Evolutionary conservation across 208 protist species (phyloP).

Genomic region (Acanthamoeba lenticulata): DNA sequence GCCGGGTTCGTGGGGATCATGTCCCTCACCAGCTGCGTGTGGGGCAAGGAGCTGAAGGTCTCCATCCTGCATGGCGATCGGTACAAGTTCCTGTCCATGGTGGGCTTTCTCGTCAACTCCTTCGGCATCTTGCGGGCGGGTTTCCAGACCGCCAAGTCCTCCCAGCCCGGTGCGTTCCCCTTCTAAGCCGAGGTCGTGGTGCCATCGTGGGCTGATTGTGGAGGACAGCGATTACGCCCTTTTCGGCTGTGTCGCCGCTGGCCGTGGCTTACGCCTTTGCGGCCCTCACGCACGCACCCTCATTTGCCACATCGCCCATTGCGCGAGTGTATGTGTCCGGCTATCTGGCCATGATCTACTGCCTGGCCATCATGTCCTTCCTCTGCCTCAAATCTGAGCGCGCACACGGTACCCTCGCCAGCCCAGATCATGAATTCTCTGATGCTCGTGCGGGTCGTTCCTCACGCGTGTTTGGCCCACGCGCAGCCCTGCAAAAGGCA

Average conservation of each 20-base stretch:
- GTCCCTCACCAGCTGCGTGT: constrained; percentile 10
- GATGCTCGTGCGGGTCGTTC: no score
- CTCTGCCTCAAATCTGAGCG: constrained; percentile 23
- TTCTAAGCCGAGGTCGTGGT: not conserved
- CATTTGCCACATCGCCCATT: not conserved
- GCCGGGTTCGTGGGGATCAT: constrained; percentile 1
- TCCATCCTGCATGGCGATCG: constrained; percentile 2
- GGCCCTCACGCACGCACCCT: constrained; percentile 29
- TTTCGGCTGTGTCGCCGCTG: constrained; percentile 15
- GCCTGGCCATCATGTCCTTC: constrained; percentile 58
- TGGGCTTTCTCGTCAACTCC: constrained; percentile 48
- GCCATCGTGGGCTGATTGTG: not conserved
- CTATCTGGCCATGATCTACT: constrained; percentile 63
- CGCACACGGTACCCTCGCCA: not conserved
- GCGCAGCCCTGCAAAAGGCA: no score
- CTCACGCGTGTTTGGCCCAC: no score
- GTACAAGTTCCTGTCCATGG: constrained; percentile 61
- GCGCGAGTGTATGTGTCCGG: constrained; percentile 44
- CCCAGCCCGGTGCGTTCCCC: not conserved
- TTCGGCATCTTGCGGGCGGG: constrained; percentile 56
- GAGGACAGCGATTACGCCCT: constrained; percentile 24
- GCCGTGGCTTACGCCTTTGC: constrained; percentile 43
- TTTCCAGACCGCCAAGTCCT: constrained; percentile 44
- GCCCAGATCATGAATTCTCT: no score
- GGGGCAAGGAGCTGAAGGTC: constrained; percentile 43